Conservation (phyloP, 1,284 basidiomycete species). For the Pseudozyma sp. region DNA sequence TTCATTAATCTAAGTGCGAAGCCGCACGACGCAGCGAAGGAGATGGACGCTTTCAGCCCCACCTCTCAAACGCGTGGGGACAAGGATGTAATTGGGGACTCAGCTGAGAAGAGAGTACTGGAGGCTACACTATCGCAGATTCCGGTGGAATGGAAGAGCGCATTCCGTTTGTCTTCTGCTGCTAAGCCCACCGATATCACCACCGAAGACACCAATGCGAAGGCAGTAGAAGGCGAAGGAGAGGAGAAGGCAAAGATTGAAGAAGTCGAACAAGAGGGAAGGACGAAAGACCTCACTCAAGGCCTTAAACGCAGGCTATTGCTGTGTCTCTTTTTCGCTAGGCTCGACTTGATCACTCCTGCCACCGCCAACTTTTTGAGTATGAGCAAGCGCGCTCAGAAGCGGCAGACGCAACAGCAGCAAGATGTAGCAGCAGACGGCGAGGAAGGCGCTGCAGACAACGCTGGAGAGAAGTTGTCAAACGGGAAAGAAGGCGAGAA, state of each 20-base stretch:
- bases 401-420: slow-evolving; percentile 20
- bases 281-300: slow-evolving; percentile 17
- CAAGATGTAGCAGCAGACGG: slow-evolving; percentile 1
- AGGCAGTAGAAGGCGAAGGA: slow-evolving; percentile 4
- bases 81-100: slow-evolving; percentile 7
- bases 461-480: neutral
- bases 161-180: slow-evolving; percentile 38
- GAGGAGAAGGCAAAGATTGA: slow-evolving; percentile 4
- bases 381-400: slow-evolving; percentile 31
- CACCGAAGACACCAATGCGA: neutral
- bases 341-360: slow-evolving; percentile 37
- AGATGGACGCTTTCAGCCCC: slow-evolving; percentile 38
- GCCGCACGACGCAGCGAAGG: slow-evolving; percentile 26
- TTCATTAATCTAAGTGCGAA: slow-evolving; percentile 17
- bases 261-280: neutral
- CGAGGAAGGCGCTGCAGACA: neutral
- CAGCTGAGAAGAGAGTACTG: slow-evolving; percentile 19
- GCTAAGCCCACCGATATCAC: neutral
- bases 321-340: slow-evolving; percentile 43
- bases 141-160: slow-evolving; percentile 38
- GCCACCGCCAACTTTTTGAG: slow-evolving; percentile 17
- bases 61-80: slow-evolving; percentile 10
- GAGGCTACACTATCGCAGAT: slow-evolving; percentile 37
- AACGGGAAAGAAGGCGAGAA: neutral
- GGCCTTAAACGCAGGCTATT: slow-evolving; percentile 33